Conservation (phyloP, 495 filamentous ascomycete genomes). For the Penicillium canescens region DNA sequence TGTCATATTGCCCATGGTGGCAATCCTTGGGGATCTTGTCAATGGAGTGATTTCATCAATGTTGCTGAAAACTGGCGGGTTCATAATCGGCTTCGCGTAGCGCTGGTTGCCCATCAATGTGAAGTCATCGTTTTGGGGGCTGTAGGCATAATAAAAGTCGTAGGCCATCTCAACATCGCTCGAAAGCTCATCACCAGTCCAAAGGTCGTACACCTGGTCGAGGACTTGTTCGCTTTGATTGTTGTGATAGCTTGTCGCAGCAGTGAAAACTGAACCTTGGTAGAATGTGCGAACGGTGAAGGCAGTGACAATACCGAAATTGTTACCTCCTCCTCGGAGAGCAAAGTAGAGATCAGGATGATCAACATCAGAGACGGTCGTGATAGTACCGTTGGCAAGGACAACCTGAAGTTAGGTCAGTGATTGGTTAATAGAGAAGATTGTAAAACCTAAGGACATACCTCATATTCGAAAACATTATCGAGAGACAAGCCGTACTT, state of each 20-base stretch:
- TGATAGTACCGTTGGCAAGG: conserved; percentile 42
- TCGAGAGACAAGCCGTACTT: conserved; percentile 40
- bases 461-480: conserved; percentile 30
- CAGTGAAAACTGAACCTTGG: conserved; percentile 11
- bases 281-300: conserved; percentile 18
- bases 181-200: background rate
- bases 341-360: conserved; percentile 43
- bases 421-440: conserved; percentile 9
- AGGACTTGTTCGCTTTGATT: conserved; percentile 12
- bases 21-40: conserved; percentile 5
- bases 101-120: conserved; percentile 8
- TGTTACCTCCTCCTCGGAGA: conserved; percentile 51
- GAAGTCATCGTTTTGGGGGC: conserved; percentile 1
- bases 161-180: conserved; percentile 15
- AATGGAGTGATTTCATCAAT: conserved; percentile 13
- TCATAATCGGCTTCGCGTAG: conserved; percentile 10
- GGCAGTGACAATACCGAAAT: conserved; percentile 43
- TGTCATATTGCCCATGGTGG: background rate
- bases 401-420: conserved; percentile 39
- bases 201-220: conserved; percentile 16
- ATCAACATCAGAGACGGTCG: conserved; percentile 27
- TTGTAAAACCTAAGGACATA: conserved; percentile 31
- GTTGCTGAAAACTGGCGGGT: conserved; percentile 6
- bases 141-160: conserved; percentile 13
- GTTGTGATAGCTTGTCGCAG: background rate